phyloP scores from a whole-genome alignment of 108 stramenopile genomes.

The Epithemia pelagica region DNA sequence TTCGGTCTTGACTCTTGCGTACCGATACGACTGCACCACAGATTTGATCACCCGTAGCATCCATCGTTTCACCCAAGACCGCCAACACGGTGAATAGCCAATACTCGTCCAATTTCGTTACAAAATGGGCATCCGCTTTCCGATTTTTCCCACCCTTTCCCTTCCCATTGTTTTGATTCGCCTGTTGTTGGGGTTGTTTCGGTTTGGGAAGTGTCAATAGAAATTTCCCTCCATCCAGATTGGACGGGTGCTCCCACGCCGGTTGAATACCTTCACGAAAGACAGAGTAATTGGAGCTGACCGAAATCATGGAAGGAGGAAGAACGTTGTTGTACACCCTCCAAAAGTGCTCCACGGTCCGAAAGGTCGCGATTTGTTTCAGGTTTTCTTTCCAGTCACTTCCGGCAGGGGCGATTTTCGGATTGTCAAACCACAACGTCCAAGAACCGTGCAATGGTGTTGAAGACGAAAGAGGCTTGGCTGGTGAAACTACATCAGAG shows the following conservation, averaged over 20 bases:
- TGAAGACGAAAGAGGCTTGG: too few relatives aligned
- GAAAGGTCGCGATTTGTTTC: conserved; percentile 74
- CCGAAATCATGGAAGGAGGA: conserved; percentile 51
- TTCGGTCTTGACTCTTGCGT: conserved; percentile 75
- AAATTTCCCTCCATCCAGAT: conserved; percentile 82
- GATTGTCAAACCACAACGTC: conserved; percentile 92
- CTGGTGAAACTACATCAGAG: too few relatives aligned
- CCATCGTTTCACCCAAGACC: conserved; percentile 85
- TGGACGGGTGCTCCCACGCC: conserved; percentile 91
- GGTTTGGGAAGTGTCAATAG: conserved; percentile 71
- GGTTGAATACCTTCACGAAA: conserved; percentile 86
- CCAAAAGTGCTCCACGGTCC: conserved; percentile 89
- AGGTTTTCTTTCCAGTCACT: conserved; percentile 88
- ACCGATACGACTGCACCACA: conserved; percentile 84
- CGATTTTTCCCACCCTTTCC: conserved; percentile 28
- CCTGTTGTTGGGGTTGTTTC: conserved; percentile 6
- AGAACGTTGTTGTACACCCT: conserved; percentile 85
- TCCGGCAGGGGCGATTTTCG: conserved; percentile 61
- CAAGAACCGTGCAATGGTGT: conserved; percentile 24
- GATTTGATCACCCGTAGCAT: conserved; percentile 70
- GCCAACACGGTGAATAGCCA: conserved; percentile 83
- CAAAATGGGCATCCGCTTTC: neutral
- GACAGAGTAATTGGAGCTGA: conserved; percentile 82
- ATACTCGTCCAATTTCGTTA: conserved; percentile 46
- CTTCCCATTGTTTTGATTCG: neutral